Evolutionary conservation across 768 basidiomycete genomes (phyloP).

Genomic region (Mycena indigotica): DNA sequence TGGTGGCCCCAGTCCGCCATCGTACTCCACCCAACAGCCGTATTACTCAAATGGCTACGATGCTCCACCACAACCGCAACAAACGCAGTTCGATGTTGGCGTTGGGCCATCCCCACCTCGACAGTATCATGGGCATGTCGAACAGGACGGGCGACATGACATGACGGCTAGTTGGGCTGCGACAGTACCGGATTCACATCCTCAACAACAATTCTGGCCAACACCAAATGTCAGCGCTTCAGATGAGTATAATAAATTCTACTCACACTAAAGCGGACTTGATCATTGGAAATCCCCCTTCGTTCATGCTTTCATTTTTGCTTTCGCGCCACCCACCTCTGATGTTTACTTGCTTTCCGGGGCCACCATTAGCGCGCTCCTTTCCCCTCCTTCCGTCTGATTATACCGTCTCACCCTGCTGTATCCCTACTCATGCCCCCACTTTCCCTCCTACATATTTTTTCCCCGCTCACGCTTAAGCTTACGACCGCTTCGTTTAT

Average conservation of each 20-base stretch:
- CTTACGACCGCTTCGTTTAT: not conserved
- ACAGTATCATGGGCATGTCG: conserved; percentile 18
- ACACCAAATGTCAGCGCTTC: not conserved
- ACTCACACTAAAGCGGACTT: conserved; percentile 5
- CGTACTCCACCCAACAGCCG: conserved; percentile 1
- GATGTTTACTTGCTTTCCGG: not conserved
- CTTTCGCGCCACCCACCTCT: not conserved
- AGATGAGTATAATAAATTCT: conserved; percentile 15
- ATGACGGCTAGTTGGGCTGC: conserved; percentile 9
- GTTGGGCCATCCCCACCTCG: conserved; percentile 23
- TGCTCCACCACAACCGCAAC: conserved; percentile 22
- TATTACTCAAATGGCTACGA: not conserved
- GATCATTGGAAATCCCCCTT: not conserved
- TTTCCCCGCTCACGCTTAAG: not conserved
- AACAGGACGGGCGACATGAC: conserved; percentile 8
- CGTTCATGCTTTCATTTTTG: not conserved
- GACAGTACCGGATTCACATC: not conserved
- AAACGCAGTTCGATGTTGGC: conserved; percentile 17
- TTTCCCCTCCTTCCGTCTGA: not conserved
- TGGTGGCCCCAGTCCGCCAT: conserved; percentile 30
- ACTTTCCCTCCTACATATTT: not conserved
- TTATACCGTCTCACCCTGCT: not conserved
- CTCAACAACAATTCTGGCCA: not conserved
- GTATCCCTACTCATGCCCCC: not conserved
- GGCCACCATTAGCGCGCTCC: not conserved